Conservation (phyloP, 2,329 filamentous ascomycete genomes). For the Claviceps quebecensis region DNA sequence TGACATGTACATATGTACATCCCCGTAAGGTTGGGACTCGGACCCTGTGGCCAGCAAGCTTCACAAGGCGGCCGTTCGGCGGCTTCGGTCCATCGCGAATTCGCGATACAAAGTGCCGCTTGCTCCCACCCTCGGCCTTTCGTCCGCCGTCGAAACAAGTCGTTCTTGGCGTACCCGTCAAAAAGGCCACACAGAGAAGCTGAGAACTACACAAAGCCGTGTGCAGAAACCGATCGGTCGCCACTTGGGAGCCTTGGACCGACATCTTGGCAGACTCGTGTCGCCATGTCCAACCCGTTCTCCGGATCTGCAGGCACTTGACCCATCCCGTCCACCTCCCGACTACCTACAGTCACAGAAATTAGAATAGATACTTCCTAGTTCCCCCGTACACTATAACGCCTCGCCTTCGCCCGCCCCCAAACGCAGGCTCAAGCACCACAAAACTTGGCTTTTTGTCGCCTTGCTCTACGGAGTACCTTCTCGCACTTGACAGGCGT, state of each 20-base stretch:
- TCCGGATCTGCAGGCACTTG: conserved; percentile 12
- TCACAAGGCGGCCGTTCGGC: neutral
- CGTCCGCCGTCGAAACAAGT: neutral
- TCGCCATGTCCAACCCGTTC: conserved; percentile 4
- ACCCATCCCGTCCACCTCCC: conserved; percentile 4
- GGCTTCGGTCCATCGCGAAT: neutral
- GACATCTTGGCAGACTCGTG: conserved; percentile 1
- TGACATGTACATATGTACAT: too few species aligned
- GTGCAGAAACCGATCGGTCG: neutral
- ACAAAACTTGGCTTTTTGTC: neutral
- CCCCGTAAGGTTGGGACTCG: neutral
- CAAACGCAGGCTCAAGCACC: neutral
- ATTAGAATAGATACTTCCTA: neutral
- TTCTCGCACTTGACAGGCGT: neutral
- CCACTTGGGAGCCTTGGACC: neutral
- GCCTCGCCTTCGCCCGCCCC: neutral
- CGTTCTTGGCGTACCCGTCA: neutral
- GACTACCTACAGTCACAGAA: neutral
- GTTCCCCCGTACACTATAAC: neutral
- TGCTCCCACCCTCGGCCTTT: neutral
- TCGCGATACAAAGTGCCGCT: neutral
- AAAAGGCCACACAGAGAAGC: neutral
- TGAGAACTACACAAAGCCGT: too few species aligned
- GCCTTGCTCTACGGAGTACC: neutral
- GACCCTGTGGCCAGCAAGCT: neutral